Base-by-base conservation (phyloP, 2,329 filamentous ascomycete species). In the Aspergillus glaucus region DNA sequence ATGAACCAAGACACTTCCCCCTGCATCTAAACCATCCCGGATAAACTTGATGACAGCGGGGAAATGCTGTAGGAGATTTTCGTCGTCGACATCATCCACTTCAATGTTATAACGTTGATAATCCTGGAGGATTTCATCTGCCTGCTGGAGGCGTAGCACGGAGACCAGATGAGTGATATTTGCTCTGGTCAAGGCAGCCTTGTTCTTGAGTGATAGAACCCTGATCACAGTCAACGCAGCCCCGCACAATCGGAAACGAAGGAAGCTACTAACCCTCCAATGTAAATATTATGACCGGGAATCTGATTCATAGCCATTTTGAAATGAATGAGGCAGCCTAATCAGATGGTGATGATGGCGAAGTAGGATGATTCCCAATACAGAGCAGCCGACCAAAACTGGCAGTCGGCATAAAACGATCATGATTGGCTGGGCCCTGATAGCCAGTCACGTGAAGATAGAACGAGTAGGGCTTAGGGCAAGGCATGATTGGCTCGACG, bases 101-200 rank as follows among this genome's bases (percentile, higher is more conserved):
- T 94, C 86, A 55, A 97, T 86, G 52, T 83, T 78, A 58, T 88
- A 77, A 66, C 94, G 89, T 55, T 84, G 73, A 65, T 84, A 89
- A 39, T 78, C 75, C 54, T 79, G 76, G 62, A 81, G 84, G 37
- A 78, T 75, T 51, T 73, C 72, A 57, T 77, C 70, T 58, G 79
- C 74, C 44, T 80, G 69, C 40, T 79, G 77, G 57, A 85, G 78
- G 43, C 81, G 80, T 51, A 92, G 69, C 37, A 93, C 87, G 4
- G 91, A 95, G n/a, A 97, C 76, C 26, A 97, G 80, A 70, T 96
- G 91, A 2, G 90, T 95, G 66, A 98, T 89, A 56, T 85, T 83
- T 56, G 83, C 81, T 54, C 86, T 79, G 55, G 79, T 73, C 44
- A 97, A 76, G 32, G 84, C 79, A 47, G 85, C 78, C 52, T 84